Evolutionary conservation across 2,329 filamentous ascomycete species (phyloP), one percentile per base, ranked within the genome.

Genomic region (Diaporthe citri): DNA sequence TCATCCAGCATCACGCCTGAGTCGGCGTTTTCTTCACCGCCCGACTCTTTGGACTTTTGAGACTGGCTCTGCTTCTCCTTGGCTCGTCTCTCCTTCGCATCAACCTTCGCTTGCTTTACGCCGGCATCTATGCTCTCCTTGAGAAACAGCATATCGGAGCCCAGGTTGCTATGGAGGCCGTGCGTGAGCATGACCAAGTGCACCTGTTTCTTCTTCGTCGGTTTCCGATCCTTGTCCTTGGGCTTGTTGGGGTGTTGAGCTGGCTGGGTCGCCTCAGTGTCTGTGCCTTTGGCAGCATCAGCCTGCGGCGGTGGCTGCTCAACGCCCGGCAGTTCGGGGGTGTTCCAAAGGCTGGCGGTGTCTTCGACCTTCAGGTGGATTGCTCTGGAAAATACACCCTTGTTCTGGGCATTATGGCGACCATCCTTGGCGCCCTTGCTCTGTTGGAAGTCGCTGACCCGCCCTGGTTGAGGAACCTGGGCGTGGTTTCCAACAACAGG

Each of bases 81-180:
- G 73, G 86, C 87, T 78, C 88, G 90, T 74, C 93, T 88, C 67
- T 86, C 88, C 81, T 89, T 92, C 51, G 92, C 91, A 82, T 94
- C 93, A 67, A 91, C 86, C 79, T 93, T 92, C 39, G 94, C 93
- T 81, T 96, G 92, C 79, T 88, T 93, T 5, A 93, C 93, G 3
- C 94, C 92, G 39, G 92, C 91, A 85, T 99, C 97, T 77, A 99
- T 98, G 83, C 95, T 97, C 84, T 99, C 97, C 82, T 99, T 99
- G 82, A 99, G 86, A 82, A 94, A 99, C 28, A 99, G 87, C 97
- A 99, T 98, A 82, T 99, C 97, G 31, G 95, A 94, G 7, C 97
- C 95, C 17, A 98, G 88, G 82, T 99, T 99, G 84, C 96, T 98
- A 83, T 99, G 97, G 77, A 99, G 84, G 0, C 97, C 97, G 85